Evolutionary conservation across 106 monocot species (phyloP).

Genomic region (Alisma plantagoaquatica): DNA sequence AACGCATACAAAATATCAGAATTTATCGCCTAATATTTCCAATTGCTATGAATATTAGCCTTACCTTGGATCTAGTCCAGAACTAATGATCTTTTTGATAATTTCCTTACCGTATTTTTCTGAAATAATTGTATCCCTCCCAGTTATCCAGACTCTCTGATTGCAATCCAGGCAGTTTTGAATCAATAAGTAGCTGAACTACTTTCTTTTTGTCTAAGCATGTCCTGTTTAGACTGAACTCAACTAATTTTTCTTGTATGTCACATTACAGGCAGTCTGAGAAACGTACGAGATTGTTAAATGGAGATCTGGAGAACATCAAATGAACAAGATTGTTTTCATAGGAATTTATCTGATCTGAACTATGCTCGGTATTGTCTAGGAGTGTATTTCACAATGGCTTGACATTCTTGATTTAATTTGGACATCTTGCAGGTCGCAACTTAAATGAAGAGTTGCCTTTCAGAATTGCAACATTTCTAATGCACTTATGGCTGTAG

Average conservation of each 20-base stretch:
- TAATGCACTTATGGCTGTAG: too few relatives aligned
- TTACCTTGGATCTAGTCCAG: too few relatives aligned
- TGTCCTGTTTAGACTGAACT: not conserved
- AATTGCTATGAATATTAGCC: too few relatives aligned
- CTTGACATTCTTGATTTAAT: not conserved
- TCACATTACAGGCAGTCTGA: slow-evolving; percentile 53
- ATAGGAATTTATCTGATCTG: slow-evolving; percentile 55
- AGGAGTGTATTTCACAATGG: not conserved
- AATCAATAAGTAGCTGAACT: too few relatives aligned
- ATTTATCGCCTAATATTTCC: too few relatives aligned
- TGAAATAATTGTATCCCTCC: too few relatives aligned
- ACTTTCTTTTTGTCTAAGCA: not conserved
- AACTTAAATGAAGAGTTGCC: slow-evolving; percentile 42
- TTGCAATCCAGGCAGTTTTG: too few relatives aligned
- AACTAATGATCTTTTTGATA: too few relatives aligned
- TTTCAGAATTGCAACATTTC: slow-evolving; percentile 35
- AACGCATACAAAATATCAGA: too few relatives aligned
- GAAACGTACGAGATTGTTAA: slow-evolving; percentile 69
- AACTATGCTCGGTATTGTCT: not conserved
- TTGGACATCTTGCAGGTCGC: slow-evolving; percentile 34
- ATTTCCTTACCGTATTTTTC: too few relatives aligned
- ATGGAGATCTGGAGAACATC: slow-evolving; percentile 29
- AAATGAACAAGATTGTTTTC: slow-evolving; percentile 66
- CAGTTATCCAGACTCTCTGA: too few relatives aligned
- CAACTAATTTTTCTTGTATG: not conserved